These are phyloP conservation scores for Curvularia eragrostidis DNA, from an alignment of 2,329 filamentous ascomycete species.

Conservation along the genomic window DNA sequence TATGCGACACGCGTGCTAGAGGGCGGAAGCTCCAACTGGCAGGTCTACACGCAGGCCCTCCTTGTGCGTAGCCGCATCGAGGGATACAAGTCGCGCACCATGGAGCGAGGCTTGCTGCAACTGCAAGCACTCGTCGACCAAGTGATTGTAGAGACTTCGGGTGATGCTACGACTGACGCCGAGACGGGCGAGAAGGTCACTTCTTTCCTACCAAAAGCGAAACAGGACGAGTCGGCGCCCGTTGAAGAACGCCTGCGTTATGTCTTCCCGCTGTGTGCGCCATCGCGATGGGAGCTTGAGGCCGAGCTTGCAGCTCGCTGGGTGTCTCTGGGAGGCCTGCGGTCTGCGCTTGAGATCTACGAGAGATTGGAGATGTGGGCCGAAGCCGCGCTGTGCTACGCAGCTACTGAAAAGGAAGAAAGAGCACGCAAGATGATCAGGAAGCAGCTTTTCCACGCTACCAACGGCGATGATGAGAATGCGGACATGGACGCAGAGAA, in stretches of 20 bases:
- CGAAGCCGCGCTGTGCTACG: slow-evolving; percentile 89
- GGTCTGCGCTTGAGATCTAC: slow-evolving; percentile 94
- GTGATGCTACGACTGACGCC: slow-evolving; percentile 32
- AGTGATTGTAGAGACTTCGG: slow-evolving; percentile 82
- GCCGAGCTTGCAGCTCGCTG: slow-evolving; percentile 92
- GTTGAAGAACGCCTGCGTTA: slow-evolving; percentile 79
- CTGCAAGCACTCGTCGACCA: slow-evolving; percentile 96
- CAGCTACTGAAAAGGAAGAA: slow-evolving; percentile 77
- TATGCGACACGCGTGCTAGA: slow-evolving; percentile 88
- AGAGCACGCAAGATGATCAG: slow-evolving; percentile 80
- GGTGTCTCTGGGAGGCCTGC: slow-evolving; percentile 84
- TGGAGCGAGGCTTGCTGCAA: slow-evolving; percentile 89
- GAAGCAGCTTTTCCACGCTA: slow-evolving; percentile 77
- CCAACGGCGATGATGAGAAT: slow-evolving; percentile 51
- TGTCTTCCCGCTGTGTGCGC: slow-evolving; percentile 81
- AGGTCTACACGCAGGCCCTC: slow-evolving; percentile 93
- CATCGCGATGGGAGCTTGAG: slow-evolving; percentile 92
- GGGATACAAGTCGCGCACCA: slow-evolving; percentile 81
- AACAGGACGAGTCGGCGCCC: slow-evolving; percentile 77
- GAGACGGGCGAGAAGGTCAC: slow-evolving; percentile 60
- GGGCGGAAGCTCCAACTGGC: slow-evolving; percentile 94
- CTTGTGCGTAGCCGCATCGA: slow-evolving; percentile 90
- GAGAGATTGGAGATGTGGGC: slow-evolving; percentile 93
- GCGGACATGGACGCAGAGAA: slow-evolving; percentile 55
- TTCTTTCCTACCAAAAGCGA: slow-evolving; percentile 80